phyloP scores from a whole-genome alignment of 495 filamentous ascomycete genomes.

The Hypoxylon fragiforme region DNA sequence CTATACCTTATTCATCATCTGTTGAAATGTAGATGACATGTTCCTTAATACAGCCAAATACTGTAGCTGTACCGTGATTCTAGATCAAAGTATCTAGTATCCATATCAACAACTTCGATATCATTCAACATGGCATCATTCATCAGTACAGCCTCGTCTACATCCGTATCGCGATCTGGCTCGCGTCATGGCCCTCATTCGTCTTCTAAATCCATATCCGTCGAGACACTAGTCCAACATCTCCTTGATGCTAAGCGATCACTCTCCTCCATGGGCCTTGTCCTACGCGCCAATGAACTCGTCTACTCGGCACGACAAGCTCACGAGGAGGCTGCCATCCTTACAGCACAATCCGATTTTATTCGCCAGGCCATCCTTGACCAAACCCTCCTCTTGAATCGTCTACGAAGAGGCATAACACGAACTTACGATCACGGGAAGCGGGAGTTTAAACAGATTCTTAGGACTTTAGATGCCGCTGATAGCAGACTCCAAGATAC shows the following conservation, averaged over 20 bases:
- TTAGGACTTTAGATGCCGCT: conserved; percentile 73
- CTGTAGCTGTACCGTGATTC: conserved; percentile 2
- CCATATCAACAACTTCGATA: not conserved
- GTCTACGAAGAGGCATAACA: conserved; percentile 64
- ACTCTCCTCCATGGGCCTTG: conserved; percentile 80
- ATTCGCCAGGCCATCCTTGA: conserved; percentile 71
- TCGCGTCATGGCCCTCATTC: conserved; percentile 21
- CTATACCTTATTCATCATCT: too few relatives aligned
- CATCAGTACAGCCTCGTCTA: conserved; percentile 29
- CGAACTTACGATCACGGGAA: conserved; percentile 52
- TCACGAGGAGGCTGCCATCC: conserved; percentile 77
- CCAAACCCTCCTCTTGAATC: conserved; percentile 69
- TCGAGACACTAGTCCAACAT: conserved; percentile 77
- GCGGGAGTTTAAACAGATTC: conserved; percentile 57
- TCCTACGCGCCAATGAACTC: conserved; percentile 86
- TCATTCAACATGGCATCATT: conserved; percentile 31
- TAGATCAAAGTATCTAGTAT: not conserved
- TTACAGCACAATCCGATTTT: conserved; percentile 77
- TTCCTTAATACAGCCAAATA: conserved; percentile 12
- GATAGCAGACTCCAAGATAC: conserved; percentile 72
- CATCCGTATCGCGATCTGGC: conserved; percentile 26
- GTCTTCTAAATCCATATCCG: conserved; percentile 43
- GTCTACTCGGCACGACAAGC: conserved; percentile 73
- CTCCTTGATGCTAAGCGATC: conserved; percentile 89
- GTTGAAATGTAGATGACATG: too few relatives aligned